These are phyloP conservation scores for Cydonia oblonga DNA, from an alignment of 331 rosid species.

Conservation along the genomic window DNA sequence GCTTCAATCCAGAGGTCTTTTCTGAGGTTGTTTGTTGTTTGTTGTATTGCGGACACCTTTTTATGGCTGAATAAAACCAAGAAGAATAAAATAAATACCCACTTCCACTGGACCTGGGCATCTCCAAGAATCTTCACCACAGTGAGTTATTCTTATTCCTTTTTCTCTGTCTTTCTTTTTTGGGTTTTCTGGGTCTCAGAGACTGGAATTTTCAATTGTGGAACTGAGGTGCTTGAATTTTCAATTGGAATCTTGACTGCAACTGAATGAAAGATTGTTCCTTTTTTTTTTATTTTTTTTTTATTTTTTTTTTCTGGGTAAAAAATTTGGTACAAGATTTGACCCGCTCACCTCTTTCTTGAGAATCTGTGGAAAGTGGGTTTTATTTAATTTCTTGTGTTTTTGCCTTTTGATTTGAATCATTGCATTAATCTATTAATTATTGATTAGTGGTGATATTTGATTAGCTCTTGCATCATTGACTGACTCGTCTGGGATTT, in stretches of 20 bases:
- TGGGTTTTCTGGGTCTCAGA: background rate
- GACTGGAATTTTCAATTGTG: background rate
- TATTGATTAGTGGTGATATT: no score
- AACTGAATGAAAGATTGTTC: background rate
- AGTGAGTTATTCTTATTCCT: conserved; percentile 9
- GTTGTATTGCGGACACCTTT: no score
- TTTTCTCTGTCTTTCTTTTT: background rate
- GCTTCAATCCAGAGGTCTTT: no score
- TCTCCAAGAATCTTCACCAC: conserved; percentile 50
- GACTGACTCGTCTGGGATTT: conserved; percentile 12
- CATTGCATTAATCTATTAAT: no score
- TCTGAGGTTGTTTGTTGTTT: background rate
- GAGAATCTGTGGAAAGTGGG: conserved; percentile 20
- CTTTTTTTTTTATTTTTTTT: no score
- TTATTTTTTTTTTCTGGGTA: no score
- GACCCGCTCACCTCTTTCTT: background rate
- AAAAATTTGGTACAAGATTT: no score
- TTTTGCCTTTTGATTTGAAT: conserved; percentile 6
- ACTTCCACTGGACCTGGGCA: conserved; percentile 28
- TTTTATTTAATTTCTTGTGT: background rate
- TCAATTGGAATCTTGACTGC: background rate
- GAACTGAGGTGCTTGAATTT: background rate
- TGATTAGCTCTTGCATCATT: no score
- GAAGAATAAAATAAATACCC: background rate
- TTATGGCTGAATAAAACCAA: no score